A percentile compares a stretch with the other conserved stretches of the same genome.
Conservation (phyloP, 768 basidiomycete genomes). For the Boletus patriciae region DNA sequence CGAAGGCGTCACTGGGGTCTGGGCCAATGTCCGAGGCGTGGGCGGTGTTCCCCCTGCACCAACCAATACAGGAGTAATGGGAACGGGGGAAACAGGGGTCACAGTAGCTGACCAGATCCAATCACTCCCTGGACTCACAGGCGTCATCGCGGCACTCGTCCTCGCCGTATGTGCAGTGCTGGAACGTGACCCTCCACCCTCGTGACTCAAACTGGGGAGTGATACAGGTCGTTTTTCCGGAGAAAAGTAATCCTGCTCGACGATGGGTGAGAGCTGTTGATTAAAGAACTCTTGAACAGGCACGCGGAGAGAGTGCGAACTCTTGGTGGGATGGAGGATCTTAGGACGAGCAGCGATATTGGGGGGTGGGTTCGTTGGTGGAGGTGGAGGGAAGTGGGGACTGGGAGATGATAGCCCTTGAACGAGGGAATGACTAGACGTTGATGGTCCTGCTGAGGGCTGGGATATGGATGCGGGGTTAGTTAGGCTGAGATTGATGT, state of each 20-base stretch:
- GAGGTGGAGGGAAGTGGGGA: slow-evolving; percentile 36
- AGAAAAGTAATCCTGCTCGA: slow-evolving; percentile 63
- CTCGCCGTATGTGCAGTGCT: slow-evolving; percentile 33
- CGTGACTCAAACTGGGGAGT: slow-evolving; percentile 29
- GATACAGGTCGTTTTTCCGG: slow-evolving; percentile 43
- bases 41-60: slow-evolving; percentile 14
- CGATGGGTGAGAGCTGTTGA: slow-evolving; percentile 61
- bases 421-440: slow-evolving; percentile 14
- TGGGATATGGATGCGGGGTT: not conserved
- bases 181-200: slow-evolving; percentile 26
- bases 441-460: slow-evolving; percentile 7
- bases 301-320: slow-evolving; percentile 45
- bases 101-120: slow-evolving; percentile 23
- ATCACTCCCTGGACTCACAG: slow-evolving; percentile 24
- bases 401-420: slow-evolving; percentile 28
- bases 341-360: slow-evolving; percentile 32
- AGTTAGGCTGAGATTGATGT: slow-evolving; percentile 2
- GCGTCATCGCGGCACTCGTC: slow-evolving; percentile 34
- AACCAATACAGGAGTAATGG: slow-evolving; percentile 28
- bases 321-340: slow-evolving; percentile 33
- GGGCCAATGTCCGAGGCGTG: slow-evolving; percentile 15
- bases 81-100: slow-evolving; percentile 31
- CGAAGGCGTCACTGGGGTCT: slow-evolving; percentile 26
- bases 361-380: slow-evolving; percentile 32
- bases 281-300: slow-evolving; percentile 33